phyloP scores from a whole-genome alignment of 495 filamentous ascomycete genomes.

The Coniosporium apollinis region DNA sequence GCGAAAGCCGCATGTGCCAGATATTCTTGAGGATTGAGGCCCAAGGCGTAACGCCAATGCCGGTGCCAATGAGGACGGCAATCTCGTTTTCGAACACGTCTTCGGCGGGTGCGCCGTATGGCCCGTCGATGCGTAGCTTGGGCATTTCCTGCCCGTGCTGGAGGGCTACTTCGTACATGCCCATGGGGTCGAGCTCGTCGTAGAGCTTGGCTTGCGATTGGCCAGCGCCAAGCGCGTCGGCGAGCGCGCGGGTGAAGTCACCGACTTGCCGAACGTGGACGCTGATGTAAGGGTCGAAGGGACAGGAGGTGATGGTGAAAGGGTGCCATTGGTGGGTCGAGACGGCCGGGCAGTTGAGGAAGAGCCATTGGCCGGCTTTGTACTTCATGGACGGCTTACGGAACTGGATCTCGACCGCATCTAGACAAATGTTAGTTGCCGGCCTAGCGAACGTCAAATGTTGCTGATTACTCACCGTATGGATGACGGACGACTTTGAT shows the following conservation, averaged over 20 bases:
- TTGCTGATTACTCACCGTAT: constrained; percentile 65
- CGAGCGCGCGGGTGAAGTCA: constrained; percentile 79
- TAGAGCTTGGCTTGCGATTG: constrained; percentile 67
- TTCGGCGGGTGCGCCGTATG: constrained; percentile 92
- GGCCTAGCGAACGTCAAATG: too few species aligned
- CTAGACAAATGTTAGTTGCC: constrained; percentile 38
- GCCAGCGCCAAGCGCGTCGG: constrained; percentile 85
- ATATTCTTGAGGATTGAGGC: constrained; percentile 96
- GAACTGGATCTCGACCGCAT: constrained; percentile 96
- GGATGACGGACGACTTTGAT: constrained; percentile 89
- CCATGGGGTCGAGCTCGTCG: constrained; percentile 78
- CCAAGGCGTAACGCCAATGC: constrained; percentile 97
- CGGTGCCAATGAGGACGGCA: constrained; percentile 88
- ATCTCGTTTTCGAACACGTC: constrained; percentile 98
- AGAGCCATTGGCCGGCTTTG: constrained; percentile 96
- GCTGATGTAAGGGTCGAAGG: constrained; percentile 83
- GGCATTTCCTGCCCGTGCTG: constrained; percentile 88
- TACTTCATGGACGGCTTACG: constrained; percentile 91
- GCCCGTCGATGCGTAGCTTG: constrained; percentile 73
- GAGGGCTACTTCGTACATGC: constrained; percentile 96
- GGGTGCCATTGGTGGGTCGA: constrained; percentile 92
- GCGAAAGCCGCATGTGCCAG: constrained; percentile 78
- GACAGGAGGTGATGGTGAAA: constrained; percentile 98
- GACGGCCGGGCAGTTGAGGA: constrained; percentile 80
- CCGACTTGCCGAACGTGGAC: constrained; percentile 93